phyloP scores from a whole-genome alignment of 1,284 basidiomycete species.

The Trametes sp. region DNA sequence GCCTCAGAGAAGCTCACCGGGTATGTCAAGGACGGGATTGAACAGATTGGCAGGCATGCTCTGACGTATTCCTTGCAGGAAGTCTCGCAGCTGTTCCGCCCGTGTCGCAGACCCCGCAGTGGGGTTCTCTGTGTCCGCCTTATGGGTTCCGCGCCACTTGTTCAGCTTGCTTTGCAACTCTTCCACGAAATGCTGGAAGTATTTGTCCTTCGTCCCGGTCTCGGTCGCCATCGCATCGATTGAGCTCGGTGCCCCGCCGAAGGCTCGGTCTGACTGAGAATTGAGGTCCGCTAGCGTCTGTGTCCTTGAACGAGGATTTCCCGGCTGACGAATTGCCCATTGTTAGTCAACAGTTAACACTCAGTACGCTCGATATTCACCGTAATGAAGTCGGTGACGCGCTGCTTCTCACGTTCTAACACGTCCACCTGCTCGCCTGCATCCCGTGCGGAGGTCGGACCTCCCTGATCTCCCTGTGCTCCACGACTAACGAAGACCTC shows the following conservation, averaged over 20 bases:
- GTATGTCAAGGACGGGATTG: conserved; percentile 10
- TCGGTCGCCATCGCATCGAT: not conserved
- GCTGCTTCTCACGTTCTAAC: conserved; percentile 32
- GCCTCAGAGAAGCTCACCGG: not conserved
- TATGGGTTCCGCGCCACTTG: not conserved
- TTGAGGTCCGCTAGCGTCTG: not conserved
- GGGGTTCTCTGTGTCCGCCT: not conserved
- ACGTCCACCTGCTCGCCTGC: conserved; percentile 13
- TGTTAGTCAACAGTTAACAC: too few species aligned
- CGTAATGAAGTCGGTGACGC: not conserved
- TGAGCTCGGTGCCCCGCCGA: conserved; percentile 12
- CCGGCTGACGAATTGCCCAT: not conserved
- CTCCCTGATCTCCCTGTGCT: not conserved
- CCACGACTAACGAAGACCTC: not conserved
- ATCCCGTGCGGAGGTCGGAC: conserved; percentile 38
- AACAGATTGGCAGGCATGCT: conserved; percentile 4
- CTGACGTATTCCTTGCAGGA: not conserved
- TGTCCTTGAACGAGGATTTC: not conserved
- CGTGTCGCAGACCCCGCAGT: not conserved
- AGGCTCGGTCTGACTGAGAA: not conserved
- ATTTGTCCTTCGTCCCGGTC: conserved; percentile 12
- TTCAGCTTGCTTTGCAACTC: conserved; percentile 4
- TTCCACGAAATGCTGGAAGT: conserved; percentile 11
- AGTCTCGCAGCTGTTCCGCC: not conserved
- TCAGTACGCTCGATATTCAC: not conserved